Evolutionary conservation across 2,329 filamentous ascomycete species (phyloP).

Genomic region (Sporothrix mexicana): DNA sequence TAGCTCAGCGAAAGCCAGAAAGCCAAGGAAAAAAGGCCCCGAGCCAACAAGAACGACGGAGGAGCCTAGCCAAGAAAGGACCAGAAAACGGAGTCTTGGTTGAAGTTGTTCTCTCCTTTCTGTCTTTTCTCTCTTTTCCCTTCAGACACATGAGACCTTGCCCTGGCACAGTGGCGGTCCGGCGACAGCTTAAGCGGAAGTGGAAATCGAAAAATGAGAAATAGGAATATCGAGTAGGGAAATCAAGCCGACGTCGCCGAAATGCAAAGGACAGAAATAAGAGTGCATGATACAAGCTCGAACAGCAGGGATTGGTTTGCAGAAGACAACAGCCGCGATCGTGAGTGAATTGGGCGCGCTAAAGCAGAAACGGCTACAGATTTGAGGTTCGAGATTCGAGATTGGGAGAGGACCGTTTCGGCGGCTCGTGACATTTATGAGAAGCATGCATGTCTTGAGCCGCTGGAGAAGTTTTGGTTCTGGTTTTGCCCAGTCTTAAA

Average conservation of each 20-base stretch:
- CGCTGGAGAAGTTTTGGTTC: too few species aligned
- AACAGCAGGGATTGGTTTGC: background rate
- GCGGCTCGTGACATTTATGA: background rate
- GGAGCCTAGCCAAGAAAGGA: slow-evolving; percentile 9
- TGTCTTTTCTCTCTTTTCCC: too few species aligned
- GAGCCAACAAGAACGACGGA: slow-evolving; percentile 1
- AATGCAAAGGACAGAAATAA: background rate
- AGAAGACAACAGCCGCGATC: background rate
- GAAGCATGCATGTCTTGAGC: background rate
- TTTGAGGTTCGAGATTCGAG: background rate
- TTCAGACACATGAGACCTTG: background rate
- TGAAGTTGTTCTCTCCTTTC: too few species aligned
- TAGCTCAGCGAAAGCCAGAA: background rate
- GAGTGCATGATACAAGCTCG: too few species aligned
- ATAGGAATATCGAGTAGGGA: background rate
- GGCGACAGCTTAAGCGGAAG: background rate
- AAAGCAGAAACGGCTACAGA: background rate
- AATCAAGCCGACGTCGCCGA: slow-evolving; percentile 16
- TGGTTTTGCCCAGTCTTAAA: background rate
- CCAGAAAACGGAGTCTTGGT: background rate
- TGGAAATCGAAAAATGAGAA: background rate
- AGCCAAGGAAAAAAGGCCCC: background rate
- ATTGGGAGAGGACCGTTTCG: background rate
- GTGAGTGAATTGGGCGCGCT: background rate
- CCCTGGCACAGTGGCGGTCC: background rate